These are phyloP conservation scores for Candida succiphila DNA, from an alignment of 805 yeast species.

Conservation along the genomic window DNA sequence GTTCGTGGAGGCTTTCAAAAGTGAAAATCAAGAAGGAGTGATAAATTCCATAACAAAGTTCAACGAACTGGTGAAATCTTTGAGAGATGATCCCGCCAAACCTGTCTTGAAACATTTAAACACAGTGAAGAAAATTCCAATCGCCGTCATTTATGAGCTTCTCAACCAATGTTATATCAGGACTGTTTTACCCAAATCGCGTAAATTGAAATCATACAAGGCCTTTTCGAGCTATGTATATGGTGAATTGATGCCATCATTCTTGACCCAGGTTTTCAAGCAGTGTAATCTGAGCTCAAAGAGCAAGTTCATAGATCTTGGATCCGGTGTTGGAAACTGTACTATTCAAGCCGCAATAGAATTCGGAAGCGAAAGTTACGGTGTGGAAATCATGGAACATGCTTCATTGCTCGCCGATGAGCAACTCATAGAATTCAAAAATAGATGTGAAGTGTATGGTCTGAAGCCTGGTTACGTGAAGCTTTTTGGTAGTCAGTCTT, in stretches of 20 bases:
- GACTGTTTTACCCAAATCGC: constrained; percentile 66
- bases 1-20: constrained; percentile 23
- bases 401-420: constrained; percentile 59
- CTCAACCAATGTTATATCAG: constrained; percentile 67
- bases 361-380: constrained; percentile 75
- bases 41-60: constrained; percentile 28
- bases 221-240: constrained; percentile 88
- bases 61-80: constrained; percentile 27
- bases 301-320: constrained; percentile 73
- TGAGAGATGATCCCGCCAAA: constrained; percentile 25
- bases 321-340: constrained; percentile 93
- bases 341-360: constrained; percentile 84
- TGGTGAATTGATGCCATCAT: constrained; percentile 80
- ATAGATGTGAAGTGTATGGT: constrained; percentile 56
- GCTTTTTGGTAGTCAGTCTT: constrained; percentile 59
- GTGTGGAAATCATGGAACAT: constrained; percentile 82
- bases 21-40: constrained; percentile 20
- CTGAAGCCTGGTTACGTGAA: constrained; percentile 44
- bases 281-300: constrained; percentile 44
- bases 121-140: constrained; percentile 21
- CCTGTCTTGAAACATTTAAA: constrained; percentile 10
- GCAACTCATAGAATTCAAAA: constrained; percentile 50
- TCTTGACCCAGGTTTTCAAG: constrained; percentile 55
- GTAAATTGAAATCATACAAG: constrained; percentile 55
- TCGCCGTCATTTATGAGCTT: constrained; percentile 50